Evolutionary conservation across 2,329 filamentous ascomycete genomes (phyloP), one percentile per base, ranked within the genome.

Genomic region (Cladosporium sp.): DNA sequence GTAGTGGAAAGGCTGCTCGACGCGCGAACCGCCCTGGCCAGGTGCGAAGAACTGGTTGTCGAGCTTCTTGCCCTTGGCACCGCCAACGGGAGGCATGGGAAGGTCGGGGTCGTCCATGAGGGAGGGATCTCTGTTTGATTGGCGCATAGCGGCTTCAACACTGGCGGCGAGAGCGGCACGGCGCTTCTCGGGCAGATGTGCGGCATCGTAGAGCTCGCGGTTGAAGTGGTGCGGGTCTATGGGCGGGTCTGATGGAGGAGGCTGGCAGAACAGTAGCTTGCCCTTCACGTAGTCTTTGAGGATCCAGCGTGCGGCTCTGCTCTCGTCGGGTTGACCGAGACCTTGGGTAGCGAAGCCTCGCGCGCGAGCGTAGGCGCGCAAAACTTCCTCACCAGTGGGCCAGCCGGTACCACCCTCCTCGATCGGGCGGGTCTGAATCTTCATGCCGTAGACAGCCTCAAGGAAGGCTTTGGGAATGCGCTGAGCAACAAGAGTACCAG

Each of bases 281-380:
- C 95, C 95, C 76, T 90, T 96, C 71, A 99, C 95, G 74, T 98
- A 99, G 80, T 99, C 95, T 77, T 99, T 99, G 28, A 99, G 85
- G 18, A 99, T 85, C 71, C 92, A 91, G 62, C 95, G 87, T 5
- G 94, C 93, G 7, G 95, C 95, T 72, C 95, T 87, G 1, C 93
- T 96, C 81, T 97, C 93, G 73, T 99, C 95, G 0, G 95, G 94
- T 75, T 95, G 91, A 10, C 95, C 94, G 10, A 73, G 68, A 73
- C 95, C 95, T 63, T 91, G 89, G 5, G 93, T 97, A 65, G 91
- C 89, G 81, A 96, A 99, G 13, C 95, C 95, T 76, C 96, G 85
- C 18, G 95, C 95, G 64, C 86, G 87, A 39, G 95, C 95, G 74
- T 97, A 98, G 3, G 94, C 90, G 30, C 88, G 84, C 5, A 99